Conservation (phyloP, 768 basidiomycete genomes). For the Kwoniella sp. region DNA sequence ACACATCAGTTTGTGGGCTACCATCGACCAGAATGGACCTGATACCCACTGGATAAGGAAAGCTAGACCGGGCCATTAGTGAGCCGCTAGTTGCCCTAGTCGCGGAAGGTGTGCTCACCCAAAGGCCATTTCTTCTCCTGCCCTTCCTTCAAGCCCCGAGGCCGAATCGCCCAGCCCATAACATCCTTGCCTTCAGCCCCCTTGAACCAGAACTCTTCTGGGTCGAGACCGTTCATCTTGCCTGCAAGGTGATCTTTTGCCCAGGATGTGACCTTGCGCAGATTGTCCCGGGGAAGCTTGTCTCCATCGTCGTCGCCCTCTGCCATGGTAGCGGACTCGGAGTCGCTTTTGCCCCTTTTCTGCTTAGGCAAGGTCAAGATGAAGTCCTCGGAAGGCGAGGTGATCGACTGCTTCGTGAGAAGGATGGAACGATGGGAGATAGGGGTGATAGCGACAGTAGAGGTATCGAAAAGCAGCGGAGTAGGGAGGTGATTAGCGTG, state of each 20-base stretch:
- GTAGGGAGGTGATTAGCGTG: slow-evolving; percentile 34
- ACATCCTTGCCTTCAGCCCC: slow-evolving; percentile 71
- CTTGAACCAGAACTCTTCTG: slow-evolving; percentile 82
- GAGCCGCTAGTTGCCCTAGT: background rate
- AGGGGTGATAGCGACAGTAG: slow-evolving; percentile 54
- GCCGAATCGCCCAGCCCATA: slow-evolving; percentile 81
- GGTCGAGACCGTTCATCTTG: slow-evolving; percentile 44
- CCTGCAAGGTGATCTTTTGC: slow-evolving; percentile 55
- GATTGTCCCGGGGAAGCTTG: slow-evolving; percentile 26
- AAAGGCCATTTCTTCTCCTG: slow-evolving; percentile 64
- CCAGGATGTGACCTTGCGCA: slow-evolving; percentile 64
- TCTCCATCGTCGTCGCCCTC: slow-evolving; percentile 51
- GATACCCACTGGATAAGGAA: slow-evolving; percentile 61
- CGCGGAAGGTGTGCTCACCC: slow-evolving; percentile 10
- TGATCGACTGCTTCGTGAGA: slow-evolving; percentile 69
- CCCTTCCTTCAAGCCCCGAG: slow-evolving; percentile 66
- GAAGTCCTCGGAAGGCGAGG: slow-evolving; percentile 74
- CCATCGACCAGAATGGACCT: slow-evolving; percentile 54
- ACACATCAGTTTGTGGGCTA: background rate
- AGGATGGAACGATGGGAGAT: slow-evolving; percentile 63
- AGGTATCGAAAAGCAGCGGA: slow-evolving; percentile 34
- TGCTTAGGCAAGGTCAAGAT: slow-evolving; percentile 53
- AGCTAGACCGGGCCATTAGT: slow-evolving; percentile 43
- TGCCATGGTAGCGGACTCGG: slow-evolving; percentile 30
- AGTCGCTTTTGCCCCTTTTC: slow-evolving; percentile 8